Conservation (phyloP, 768 basidiomycete genomes). For the Phallus indusiatus region DNA sequence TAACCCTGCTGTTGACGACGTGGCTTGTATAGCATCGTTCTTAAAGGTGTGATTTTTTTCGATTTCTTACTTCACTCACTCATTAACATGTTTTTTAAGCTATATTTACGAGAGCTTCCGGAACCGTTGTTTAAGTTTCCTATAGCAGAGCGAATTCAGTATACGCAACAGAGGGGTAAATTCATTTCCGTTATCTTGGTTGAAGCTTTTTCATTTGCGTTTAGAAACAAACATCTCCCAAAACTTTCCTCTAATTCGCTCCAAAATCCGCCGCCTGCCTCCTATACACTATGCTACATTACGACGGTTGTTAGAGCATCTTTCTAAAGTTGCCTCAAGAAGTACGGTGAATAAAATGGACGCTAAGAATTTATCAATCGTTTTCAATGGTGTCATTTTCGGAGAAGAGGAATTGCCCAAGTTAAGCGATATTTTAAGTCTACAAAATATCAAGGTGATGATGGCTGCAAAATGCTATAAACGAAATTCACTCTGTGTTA, state of each 20-base stretch:
- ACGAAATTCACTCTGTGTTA: background rate
- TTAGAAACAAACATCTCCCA: constrained; percentile 63
- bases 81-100: constrained; percentile 25
- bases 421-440: constrained; percentile 61
- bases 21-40: constrained; percentile 75
- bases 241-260: constrained; percentile 70
- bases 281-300: constrained; percentile 79
- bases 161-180: constrained; percentile 68
- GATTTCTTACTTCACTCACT: background rate
- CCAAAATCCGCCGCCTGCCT: constrained; percentile 78
- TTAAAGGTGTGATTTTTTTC: constrained; percentile 54
- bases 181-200: background rate
- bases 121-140: constrained; percentile 83
- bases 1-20: constrained; percentile 60
- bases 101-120: constrained; percentile 79
- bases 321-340: constrained; percentile 57
- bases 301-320: constrained; percentile 72
- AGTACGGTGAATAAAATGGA: constrained; percentile 89
- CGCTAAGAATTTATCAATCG: constrained; percentile 82
- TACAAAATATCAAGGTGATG: constrained; percentile 66
- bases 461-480: no score
- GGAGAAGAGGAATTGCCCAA: constrained; percentile 87
- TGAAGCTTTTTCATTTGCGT: background rate
- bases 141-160: constrained; percentile 70
- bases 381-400: constrained; percentile 82